These are phyloP conservation scores for Pleurotus tuber-regium DNA, from an alignment of 768 basidiomycete genomes.

Conservation along the genomic window DNA sequence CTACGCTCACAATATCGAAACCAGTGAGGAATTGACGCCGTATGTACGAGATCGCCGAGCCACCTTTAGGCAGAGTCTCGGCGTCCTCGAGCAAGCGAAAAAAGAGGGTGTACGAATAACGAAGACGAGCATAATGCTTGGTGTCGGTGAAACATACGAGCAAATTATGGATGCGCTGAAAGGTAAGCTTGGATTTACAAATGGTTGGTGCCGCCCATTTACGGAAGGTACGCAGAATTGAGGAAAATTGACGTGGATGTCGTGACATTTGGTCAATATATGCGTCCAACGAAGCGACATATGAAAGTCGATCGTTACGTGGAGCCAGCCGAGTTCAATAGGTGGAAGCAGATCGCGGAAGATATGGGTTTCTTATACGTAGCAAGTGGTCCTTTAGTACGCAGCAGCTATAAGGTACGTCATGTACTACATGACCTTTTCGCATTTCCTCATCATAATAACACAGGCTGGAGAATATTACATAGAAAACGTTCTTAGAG, in stretches of 20 bases:
- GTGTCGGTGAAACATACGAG: slow-evolving; percentile 86
- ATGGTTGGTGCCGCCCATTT: too few relatives aligned
- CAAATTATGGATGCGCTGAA: slow-evolving; percentile 80
- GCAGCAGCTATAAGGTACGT: slow-evolving; percentile 94
- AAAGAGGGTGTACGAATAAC: slow-evolving; percentile 82
- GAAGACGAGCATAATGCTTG: slow-evolving; percentile 99
- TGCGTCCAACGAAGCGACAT: slow-evolving; percentile 98
- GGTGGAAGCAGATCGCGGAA: slow-evolving; percentile 89
- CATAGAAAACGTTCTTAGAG: slow-evolving; percentile 85
- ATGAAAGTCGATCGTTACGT: slow-evolving; percentile 99
- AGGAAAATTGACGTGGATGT: slow-evolving; percentile 90
- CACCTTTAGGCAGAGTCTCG: slow-evolving; percentile 81
- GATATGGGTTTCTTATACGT: slow-evolving; percentile 96
- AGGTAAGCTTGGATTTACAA: slow-evolving; percentile 64
- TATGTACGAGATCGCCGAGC: slow-evolving; percentile 95
- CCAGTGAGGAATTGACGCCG: slow-evolving; percentile 90
- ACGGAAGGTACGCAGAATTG: slow-evolving; percentile 54
- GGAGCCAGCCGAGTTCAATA: slow-evolving; percentile 87
- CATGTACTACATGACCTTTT: background rate
- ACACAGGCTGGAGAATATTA: slow-evolving; percentile 91
- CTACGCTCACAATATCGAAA: slow-evolving; percentile 97
- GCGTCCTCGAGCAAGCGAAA: slow-evolving; percentile 82
- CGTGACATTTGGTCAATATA: slow-evolving; percentile 99
- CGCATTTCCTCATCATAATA: slow-evolving; percentile 10
- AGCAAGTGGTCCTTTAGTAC: slow-evolving; percentile 92